phyloP scores from a whole-genome alignment of 1,139 yeast genomes.

The Suhomyces wounanorum region DNA sequence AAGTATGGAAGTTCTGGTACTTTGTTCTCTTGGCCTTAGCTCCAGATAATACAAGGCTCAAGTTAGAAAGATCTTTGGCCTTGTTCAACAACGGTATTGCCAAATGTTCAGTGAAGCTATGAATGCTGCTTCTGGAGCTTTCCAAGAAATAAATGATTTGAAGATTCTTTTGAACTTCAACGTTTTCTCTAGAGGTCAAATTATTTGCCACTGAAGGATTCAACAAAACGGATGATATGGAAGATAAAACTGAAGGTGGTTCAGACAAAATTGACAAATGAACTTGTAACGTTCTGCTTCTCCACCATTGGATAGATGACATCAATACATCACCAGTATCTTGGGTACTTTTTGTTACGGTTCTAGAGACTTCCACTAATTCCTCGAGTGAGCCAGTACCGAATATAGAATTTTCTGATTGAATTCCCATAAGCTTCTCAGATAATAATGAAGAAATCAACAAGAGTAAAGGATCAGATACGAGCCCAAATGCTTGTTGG shows the following conservation, averaged over 20 bases:
- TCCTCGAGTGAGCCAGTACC: slow-evolving; percentile 23
- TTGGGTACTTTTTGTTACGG: slow-evolving; percentile 12
- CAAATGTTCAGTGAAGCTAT: slow-evolving; percentile 60
- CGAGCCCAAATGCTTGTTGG: slow-evolving; percentile 61
- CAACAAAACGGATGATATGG: slow-evolving; percentile 43
- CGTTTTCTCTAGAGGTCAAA: slow-evolving; percentile 30
- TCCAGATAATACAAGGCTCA: slow-evolving; percentile 76
- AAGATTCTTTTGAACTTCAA: slow-evolving; percentile 35
- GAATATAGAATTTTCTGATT: slow-evolving; percentile 31
- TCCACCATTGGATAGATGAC: slow-evolving; percentile 71
- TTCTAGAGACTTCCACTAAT: slow-evolving; percentile 22
- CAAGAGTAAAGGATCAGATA: slow-evolving; percentile 55
- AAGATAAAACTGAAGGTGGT: slow-evolving; percentile 48
- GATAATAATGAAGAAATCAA: slow-evolving; percentile 51
- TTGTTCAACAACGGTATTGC: slow-evolving; percentile 51
- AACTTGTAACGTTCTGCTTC: slow-evolving; percentile 62
- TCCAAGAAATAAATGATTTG: slow-evolving; percentile 62
- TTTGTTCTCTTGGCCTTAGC: slow-evolving; percentile 87
- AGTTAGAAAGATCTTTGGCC: slow-evolving; percentile 59
- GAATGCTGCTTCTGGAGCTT: slow-evolving; percentile 61
- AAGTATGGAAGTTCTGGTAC: slow-evolving; percentile 68
- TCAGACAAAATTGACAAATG: slow-evolving; percentile 65
- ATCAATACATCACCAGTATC: slow-evolving; percentile 26
- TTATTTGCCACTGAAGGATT: slow-evolving; percentile 33
- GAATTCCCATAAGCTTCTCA: slow-evolving; percentile 46